A percentile compares a stretch with the other conserved stretches of the same genome.
Conservation (phyloP, 192 early-diverging fungal species). For the Backusella circina region DNA sequence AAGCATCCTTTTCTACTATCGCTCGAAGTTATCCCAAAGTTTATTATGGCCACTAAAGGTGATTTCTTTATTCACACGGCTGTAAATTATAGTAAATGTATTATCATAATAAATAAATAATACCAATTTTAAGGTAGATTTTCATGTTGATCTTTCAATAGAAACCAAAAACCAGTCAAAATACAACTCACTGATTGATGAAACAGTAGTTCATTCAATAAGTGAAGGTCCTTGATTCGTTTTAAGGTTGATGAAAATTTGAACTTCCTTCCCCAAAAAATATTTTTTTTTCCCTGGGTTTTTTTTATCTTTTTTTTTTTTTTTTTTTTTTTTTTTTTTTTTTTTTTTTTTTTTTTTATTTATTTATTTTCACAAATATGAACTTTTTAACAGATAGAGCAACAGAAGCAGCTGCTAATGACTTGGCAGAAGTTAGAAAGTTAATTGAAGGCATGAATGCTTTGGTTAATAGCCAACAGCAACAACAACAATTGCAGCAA, state of each 20-base stretch:
- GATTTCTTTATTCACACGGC: background rate
- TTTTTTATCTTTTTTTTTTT: background rate
- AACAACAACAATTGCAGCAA: slow-evolving; percentile 28
- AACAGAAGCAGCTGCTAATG: slow-evolving; percentile 25
- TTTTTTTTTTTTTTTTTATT: background rate
- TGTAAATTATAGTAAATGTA: background rate
- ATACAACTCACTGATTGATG: background rate
- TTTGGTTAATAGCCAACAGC: slow-evolving; percentile 24
- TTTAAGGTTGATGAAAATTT: background rate
- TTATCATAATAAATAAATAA: background rate
- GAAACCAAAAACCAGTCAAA: background rate
- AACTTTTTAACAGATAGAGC: slow-evolving; percentile 14
- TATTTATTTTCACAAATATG: background rate
- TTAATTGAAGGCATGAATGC: slow-evolving; percentile 38
- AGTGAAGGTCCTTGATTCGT: too few species aligned
- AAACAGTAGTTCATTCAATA: too few species aligned
- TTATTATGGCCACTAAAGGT: slow-evolving; percentile 24
- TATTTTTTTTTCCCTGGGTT: background rate
- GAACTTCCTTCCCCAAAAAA: background rate
- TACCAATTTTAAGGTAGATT: too few species aligned
- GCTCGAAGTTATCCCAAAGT: slow-evolving; percentile 17
- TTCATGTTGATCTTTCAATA: too few species aligned
- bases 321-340: background rate
- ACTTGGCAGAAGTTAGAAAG: slow-evolving; percentile 36
- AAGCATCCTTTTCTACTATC: background rate